Conservation (phyloP, 176 grass and related monocot genomes). For the Aegilops tauschii region DNA sequence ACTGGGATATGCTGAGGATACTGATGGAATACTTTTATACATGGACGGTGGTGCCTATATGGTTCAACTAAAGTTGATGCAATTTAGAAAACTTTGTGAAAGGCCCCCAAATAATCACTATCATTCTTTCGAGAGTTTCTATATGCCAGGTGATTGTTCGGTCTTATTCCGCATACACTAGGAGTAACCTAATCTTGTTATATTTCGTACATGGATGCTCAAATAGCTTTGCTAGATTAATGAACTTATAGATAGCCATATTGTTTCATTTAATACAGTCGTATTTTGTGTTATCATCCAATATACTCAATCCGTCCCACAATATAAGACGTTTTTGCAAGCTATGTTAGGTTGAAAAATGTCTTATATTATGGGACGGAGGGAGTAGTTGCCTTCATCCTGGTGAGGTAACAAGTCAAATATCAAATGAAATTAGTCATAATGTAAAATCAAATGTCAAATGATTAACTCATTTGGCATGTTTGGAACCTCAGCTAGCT, state of each 20-base stretch:
- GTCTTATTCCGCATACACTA: background rate
- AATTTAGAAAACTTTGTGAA: background rate
- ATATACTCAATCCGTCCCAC: too few species aligned
- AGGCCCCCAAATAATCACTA: too few species aligned
- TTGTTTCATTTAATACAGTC: background rate
- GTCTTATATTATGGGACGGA: too few species aligned
- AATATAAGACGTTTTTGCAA: too few species aligned
- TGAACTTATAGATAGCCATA: background rate
- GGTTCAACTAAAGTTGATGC: background rate
- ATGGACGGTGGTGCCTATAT: background rate
- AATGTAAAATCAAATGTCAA: background rate
- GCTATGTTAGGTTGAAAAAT: too few species aligned
- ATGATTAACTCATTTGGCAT: background rate
- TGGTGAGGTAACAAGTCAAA: background rate
- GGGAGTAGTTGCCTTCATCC: background rate
- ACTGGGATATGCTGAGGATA: constrained; percentile 3
- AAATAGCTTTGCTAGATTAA: background rate
- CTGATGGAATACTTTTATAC: background rate
- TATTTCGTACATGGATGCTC: background rate
- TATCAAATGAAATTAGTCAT: too few species aligned
- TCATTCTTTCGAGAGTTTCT: background rate
- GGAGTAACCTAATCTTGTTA: background rate
- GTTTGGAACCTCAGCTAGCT: background rate
- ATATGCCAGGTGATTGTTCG: background rate
- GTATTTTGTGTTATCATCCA: background rate